Base-by-base conservation (phyloP, 805 yeast species). In the Scheffersomyces lignosus region DNA sequence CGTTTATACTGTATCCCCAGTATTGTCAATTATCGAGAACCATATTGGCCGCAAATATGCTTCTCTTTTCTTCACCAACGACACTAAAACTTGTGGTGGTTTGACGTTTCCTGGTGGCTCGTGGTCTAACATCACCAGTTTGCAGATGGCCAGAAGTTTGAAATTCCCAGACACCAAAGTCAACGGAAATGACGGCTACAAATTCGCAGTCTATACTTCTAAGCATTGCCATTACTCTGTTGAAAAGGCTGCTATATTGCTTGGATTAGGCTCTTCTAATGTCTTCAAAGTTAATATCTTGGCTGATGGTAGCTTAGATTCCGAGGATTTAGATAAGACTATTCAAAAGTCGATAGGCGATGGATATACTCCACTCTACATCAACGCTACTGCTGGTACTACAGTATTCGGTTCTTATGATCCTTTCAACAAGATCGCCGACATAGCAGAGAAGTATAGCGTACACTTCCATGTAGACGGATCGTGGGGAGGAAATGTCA, bases 401-500 rank as follows among this genome's bases (percentile, higher is more conserved):
- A 87, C 96, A 0, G 96, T 87, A 0, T 83, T 80, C 49, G 96
- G 96, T 1, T 83, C 93, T 5, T 87, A 73, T 57, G 96, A 87
- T 51, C 80, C 83, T 15, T 71, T 87, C 48, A 68, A 53, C 17
- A 74, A 72, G 28, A 78, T 87, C 24, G 59, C 80, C 1, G 51
- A 40, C 1, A 56, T 87, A 2, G 78, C 89, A 12, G 64, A 74
- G 37, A 66, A 68, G 38, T 54, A 80, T 57, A 58, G 70, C n/a
- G 34, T 78, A 5, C 87, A 95, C 91, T 75, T 84, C 54, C 96
- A 87, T 57, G 76, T 87, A 27, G 96, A 87, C 60, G 96, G 93
- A 1, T 84, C 93, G 5, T 86, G 95, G 95, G 96, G 96, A 23
- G 96, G 91, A 6, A 87, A 87, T 49, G 81, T 83, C 7, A 71